Evolutionary conservation across 2,329 filamentous ascomycete species (phyloP), one percentile per base, ranked within the genome.

Genomic region (Magnaporthales sp.): DNA sequence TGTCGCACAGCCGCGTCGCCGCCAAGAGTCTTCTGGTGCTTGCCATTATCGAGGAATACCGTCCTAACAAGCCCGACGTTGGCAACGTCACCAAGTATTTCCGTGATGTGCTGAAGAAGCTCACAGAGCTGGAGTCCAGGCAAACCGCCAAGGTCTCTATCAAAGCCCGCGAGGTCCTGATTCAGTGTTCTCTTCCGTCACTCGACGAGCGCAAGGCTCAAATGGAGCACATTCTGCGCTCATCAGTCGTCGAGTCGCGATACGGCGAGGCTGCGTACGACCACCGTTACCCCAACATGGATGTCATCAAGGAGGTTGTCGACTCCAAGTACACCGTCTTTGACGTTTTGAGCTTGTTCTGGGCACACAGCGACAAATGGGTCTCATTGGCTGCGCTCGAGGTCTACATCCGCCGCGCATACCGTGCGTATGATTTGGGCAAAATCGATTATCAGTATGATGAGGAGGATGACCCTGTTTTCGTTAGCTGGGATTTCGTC

Each of bases 281-380:
- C 70, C 95, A 99, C 80, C 86, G 95, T 71, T 91, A 97, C 79
- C 95, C 95, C 63, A 92, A 90, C 79, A 82, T 96, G 66, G 91
- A 96, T 26, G 84, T 96, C 70, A 90, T 99, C 80, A 97, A 97
- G 83, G 95, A 99, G 78, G 93, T 99, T 32, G 92, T 99, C 65
- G 95, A 99, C 79, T 98, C 95, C 66, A 96, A 96, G 81, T 98
- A 96, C 82, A 98, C 94, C 58, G 95, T 99, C 70, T 97, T 97
- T 72, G 95, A 99, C 75, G 95, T 99, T 22, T 80, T 99, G 71
- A 91, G 94, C 8, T 89, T 92, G 67, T 99, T 99, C 87, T 99
- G 99, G 75, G 91, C 89, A 38, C 93, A 99, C 79, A 87, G 91
- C 58, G 95, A 99, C 75, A 89, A 92, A 13, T 98, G 93, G 92